A percentile compares a stretch with the other conserved stretches of the same genome.
Evolutionary conservation across 768 basidiomycete genomes (phyloP).

Genomic region (Scleroderma bovista): DNA sequence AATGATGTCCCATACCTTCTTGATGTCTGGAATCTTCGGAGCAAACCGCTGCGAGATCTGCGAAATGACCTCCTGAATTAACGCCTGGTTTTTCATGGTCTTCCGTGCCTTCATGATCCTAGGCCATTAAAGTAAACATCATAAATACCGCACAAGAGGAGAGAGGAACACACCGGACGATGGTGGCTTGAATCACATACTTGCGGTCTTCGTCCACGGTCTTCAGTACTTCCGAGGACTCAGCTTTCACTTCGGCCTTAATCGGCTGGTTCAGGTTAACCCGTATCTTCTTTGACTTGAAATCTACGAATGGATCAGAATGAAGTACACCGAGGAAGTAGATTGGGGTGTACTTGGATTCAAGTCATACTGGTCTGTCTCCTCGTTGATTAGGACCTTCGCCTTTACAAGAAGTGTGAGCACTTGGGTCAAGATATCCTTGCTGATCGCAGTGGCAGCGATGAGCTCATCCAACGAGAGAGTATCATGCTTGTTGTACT

Average conservation of each 20-base stretch:
- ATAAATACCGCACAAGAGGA: not conserved
- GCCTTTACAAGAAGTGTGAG: slow-evolving; percentile 72
- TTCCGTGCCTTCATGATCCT: slow-evolving; percentile 96
- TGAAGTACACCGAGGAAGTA: not conserved
- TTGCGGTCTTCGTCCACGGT: slow-evolving; percentile 96
- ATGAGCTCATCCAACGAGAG: slow-evolving; percentile 76
- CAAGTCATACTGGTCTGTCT: slow-evolving; percentile 84
- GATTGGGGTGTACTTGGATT: slow-evolving; percentile 56
- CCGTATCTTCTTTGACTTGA: slow-evolving; percentile 92
- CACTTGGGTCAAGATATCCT: slow-evolving; percentile 70
- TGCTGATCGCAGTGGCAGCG: slow-evolving; percentile 72
- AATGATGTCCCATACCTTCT: slow-evolving; percentile 55
- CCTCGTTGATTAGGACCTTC: slow-evolving; percentile 85
- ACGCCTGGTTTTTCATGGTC: slow-evolving; percentile 88
- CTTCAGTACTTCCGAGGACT: slow-evolving; percentile 84
- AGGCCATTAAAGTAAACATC: not conserved
- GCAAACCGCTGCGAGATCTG: slow-evolving; percentile 85
- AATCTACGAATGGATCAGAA: slow-evolving; percentile 42
- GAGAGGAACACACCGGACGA: slow-evolving; percentile 53
- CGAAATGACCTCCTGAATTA: slow-evolving; percentile 87
- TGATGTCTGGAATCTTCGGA: slow-evolving; percentile 94
- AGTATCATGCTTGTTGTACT: slow-evolving; percentile 90
- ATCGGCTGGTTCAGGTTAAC: slow-evolving; percentile 90
- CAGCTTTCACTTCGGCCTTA: slow-evolving; percentile 91
- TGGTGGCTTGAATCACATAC: slow-evolving; percentile 92